phyloP scores from a whole-genome alignment of 2,329 filamentous ascomycete species.

The Hypoxylon sp. region DNA sequence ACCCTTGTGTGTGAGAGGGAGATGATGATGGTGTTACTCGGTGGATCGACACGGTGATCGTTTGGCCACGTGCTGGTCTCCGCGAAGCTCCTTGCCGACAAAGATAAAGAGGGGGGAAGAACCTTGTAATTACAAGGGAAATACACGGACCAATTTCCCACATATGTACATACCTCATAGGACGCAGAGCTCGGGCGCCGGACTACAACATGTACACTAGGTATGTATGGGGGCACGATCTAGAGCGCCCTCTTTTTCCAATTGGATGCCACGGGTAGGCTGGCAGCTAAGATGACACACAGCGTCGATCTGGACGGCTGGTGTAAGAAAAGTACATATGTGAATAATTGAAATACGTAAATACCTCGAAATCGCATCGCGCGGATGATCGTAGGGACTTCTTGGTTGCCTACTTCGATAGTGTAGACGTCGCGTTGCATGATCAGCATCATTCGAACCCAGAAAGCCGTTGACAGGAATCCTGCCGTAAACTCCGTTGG shows the following conservation, averaged over 20 bases:
- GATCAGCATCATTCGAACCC: conserved; percentile 28
- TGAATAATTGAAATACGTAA: not conserved
- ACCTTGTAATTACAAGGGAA: conserved; percentile 21
- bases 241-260: not conserved
- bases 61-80: conserved; percentile 39
- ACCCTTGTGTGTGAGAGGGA: not conserved
- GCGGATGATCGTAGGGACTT: not conserved
- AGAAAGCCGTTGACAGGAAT: conserved; percentile 14
- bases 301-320: not conserved
- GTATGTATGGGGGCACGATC: conserved; percentile 5
- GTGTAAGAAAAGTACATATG: not conserved
- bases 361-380: not conserved
- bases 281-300: conserved; percentile 9
- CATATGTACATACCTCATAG: too few relatives aligned
- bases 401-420: conserved; percentile 9
- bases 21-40: conserved; percentile 20
- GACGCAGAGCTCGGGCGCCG: not conserved
- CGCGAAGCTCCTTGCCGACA: conserved; percentile 26
- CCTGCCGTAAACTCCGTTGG: conserved; percentile 14
- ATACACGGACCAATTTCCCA: conserved; percentile 7
- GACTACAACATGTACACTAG: too few relatives aligned
- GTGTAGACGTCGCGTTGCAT: conserved; percentile 21
- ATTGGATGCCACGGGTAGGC: not conserved
- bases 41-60: conserved; percentile 37
- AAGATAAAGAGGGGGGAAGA: conserved; percentile 34